Percentiles rank a stretch among this genome's conserved stretches.
These are phyloP conservation scores for Kwoniella dendrophila DNA, from an alignment of 768 basidiomycete species.

Conservation along the genomic window DNA sequence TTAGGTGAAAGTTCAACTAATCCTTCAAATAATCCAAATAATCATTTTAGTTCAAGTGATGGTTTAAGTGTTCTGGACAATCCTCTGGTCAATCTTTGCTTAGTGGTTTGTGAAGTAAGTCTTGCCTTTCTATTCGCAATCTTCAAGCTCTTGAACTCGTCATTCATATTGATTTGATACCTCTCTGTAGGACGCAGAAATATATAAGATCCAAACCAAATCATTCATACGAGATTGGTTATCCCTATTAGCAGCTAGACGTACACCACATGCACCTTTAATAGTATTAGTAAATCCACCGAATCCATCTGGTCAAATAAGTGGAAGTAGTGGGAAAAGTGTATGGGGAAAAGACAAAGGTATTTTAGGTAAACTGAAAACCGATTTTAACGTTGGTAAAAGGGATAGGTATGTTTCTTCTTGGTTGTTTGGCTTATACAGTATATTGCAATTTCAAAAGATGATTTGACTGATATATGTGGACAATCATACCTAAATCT, in stretches of 20 bases:
- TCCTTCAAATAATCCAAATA: not conserved
- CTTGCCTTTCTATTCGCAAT: not conserved
- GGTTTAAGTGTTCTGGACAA: slow-evolving; percentile 73
- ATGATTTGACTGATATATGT: not conserved
- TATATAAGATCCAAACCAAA: slow-evolving; percentile 74
- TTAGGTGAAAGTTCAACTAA: slow-evolving; percentile 37
- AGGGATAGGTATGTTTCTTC: slow-evolving; percentile 68
- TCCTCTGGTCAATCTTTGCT: slow-evolving; percentile 81
- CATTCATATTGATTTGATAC: not conserved
- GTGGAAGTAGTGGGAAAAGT: slow-evolving; percentile 58
- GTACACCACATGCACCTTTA: slow-evolving; percentile 89
- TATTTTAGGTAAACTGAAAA: slow-evolving; percentile 83
- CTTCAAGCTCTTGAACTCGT: not conserved
- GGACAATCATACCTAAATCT: not conserved
- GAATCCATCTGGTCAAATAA: slow-evolving; percentile 11
- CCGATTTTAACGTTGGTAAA: slow-evolving; percentile 88
- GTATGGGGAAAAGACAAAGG: slow-evolving; percentile 76
- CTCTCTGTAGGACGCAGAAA: slow-evolving; percentile 64
- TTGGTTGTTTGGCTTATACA: not conserved
- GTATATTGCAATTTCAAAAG: not conserved
- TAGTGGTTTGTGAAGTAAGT: slow-evolving; percentile 84
- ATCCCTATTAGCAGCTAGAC: slow-evolving; percentile 59
- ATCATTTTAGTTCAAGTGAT: slow-evolving; percentile 54
- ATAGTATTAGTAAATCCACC: slow-evolving; percentile 79
- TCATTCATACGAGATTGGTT: slow-evolving; percentile 96